Conservation (phyloP, 305 asterid genomes). For the Petunia hybrid region DNA sequence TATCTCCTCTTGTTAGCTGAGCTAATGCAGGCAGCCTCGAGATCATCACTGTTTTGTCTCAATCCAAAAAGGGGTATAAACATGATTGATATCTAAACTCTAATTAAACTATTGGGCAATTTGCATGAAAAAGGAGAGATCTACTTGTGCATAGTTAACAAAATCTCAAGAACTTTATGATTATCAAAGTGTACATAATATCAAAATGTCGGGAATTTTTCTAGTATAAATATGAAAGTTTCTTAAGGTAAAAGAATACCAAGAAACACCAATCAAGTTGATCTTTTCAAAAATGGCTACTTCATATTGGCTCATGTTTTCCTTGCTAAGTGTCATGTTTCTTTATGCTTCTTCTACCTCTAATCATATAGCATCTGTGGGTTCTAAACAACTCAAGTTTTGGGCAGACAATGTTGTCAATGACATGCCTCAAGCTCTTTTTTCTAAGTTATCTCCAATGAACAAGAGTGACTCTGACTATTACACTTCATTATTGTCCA, state of each 20-base stretch:
- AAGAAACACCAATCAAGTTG: not conserved
- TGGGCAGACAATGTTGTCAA: conserved; percentile 49
- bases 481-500: conserved; percentile 33
- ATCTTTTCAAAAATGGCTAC: not conserved
- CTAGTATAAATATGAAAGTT: conserved; percentile 1
- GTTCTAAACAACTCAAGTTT: conserved; percentile 41
- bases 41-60: not conserved
- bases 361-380: conserved; percentile 28
- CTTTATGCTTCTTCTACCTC: not conserved
- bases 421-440: conserved; percentile 42
- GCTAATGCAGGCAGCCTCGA: not conserved
- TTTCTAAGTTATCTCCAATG: conserved; percentile 45
- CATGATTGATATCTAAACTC: not conserved
- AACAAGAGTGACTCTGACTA: conserved; percentile 22
- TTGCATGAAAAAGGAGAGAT: not conserved
- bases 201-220: not conserved
- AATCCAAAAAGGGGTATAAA: not conserved
- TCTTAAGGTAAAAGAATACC: not conserved
- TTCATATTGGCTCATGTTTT: conserved; percentile 17
- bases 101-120: not conserved
- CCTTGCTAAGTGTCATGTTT: not conserved
- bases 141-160: not conserved
- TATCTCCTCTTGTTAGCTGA: not conserved
- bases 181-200: not conserved
- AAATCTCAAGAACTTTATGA: not conserved